Evolutionary conservation across 2,329 filamentous ascomycete genomes (phyloP).

Genomic region (Diaporthe destruens): DNA sequence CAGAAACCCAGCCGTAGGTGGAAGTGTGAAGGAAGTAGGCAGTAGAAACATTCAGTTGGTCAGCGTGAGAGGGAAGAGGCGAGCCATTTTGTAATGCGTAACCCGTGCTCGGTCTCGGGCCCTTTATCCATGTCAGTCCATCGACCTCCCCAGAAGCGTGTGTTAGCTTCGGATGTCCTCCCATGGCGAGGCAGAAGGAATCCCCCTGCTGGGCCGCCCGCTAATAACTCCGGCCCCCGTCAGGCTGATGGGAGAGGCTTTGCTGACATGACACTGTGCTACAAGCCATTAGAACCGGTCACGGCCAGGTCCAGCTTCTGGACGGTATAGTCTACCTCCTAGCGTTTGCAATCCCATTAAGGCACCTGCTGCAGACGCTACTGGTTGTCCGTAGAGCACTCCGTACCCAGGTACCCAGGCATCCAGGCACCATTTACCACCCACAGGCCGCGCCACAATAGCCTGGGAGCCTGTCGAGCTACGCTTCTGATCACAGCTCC

Average conservation of each 20-base stretch:
- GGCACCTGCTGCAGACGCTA: background rate
- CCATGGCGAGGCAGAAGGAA: conserved; percentile 19
- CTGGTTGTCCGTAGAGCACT: too few relatives aligned
- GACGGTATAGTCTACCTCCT: background rate
- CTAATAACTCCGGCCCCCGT: conserved; percentile 16
- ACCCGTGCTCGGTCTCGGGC: conserved; percentile 27
- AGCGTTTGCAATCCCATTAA: conserved; percentile 20
- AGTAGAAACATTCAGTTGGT: conserved; percentile 10
- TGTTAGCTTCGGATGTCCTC: conserved; percentile 8
- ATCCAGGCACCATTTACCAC: conserved; percentile 14
- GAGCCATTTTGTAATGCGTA: conserved; percentile 26
- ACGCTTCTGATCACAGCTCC: conserved; percentile 37
- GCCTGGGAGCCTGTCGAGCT: conserved; percentile 35
- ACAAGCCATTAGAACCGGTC: too few relatives aligned
- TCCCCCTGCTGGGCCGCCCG: conserved; percentile 26
- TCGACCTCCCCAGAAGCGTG: conserved; percentile 18
- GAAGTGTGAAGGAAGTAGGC: conserved; percentile 1
- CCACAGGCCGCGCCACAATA: conserved; percentile 30
- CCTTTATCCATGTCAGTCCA: conserved; percentile 21
- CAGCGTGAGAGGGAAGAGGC: conserved; percentile 24
- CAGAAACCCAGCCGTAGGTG: background rate
- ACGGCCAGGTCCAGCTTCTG: background rate
- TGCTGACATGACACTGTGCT: background rate
- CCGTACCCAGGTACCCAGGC: background rate
- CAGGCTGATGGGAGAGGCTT: background rate